Evolutionary conservation across 2,329 filamentous ascomycete genomes (phyloP).

Genomic region (Hymenoscyphus fraxineus): DNA sequence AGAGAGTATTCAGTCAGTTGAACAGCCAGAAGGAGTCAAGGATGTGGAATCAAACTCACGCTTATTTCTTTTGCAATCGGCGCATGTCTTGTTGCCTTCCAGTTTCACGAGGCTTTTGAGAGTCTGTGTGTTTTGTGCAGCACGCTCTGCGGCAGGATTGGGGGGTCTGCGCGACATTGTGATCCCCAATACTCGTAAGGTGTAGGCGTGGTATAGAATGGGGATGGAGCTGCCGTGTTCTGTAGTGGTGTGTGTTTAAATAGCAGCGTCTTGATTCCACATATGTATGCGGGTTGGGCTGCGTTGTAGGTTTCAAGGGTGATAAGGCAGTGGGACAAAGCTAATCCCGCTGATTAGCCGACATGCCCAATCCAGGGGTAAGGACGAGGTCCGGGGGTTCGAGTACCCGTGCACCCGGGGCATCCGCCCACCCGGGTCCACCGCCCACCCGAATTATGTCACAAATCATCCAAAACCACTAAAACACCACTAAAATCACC

Average conservation of each 20-base stretch:
- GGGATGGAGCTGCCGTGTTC: neutral
- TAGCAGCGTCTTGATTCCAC: constrained; percentile 24
- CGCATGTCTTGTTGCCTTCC: constrained; percentile 92
- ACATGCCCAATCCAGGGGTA: neutral
- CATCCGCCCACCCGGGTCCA: no score
- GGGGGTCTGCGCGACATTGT: constrained; percentile 75
- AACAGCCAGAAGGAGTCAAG: neutral
- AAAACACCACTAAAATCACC: no score
- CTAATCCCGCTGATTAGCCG: neutral
- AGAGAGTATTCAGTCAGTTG: constrained; percentile 1
- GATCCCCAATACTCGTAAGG: constrained; percentile 17
- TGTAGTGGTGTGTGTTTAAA: constrained; percentile 3
- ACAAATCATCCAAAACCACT: no score
- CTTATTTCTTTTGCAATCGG: constrained; percentile 98
- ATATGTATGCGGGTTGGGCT: constrained; percentile 11
- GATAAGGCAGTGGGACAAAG: neutral
- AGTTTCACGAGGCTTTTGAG: constrained; percentile 94
- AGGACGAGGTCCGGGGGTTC: neutral
- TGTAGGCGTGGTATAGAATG: neutral
- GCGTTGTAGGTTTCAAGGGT: constrained; percentile 7
- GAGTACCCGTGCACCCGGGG: no score
- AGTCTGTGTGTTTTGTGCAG: constrained; percentile 87
- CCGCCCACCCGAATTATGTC: no score
- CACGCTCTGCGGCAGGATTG: constrained; percentile 78
- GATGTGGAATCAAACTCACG: constrained; percentile 53